phyloP scores from a whole-genome alignment of 192 early-diverging fungal species.

The Backusella tarrabulga region DNA sequence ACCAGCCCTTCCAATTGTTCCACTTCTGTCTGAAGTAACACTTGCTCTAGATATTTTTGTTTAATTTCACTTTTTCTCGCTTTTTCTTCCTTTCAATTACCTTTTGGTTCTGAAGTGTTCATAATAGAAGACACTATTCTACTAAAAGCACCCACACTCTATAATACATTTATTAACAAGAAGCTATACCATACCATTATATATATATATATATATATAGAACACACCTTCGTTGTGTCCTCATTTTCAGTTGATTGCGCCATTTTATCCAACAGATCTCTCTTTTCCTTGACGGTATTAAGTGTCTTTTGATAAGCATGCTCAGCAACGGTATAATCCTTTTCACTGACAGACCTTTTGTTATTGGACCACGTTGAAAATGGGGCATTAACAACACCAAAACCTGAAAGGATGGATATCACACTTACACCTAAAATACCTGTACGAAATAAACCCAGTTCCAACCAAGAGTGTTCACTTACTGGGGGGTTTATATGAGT shows the following conservation, averaged over 20 bases:
- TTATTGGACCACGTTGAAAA: conserved; percentile 85
- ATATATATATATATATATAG: neutral
- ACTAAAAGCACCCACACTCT: neutral
- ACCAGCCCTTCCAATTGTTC: conserved; percentile 14
- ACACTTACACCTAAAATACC: conserved; percentile 90
- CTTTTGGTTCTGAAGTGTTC: neutral
- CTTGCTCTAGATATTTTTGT: neutral
- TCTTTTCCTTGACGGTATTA: conserved; percentile 62
- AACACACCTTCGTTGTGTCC: neutral
- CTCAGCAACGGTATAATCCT: neutral
- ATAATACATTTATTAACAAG: neutral
- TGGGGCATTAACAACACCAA: conserved; percentile 91
- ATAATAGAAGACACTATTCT: neutral
- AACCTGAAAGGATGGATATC: conserved; percentile 92
- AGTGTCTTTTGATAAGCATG: conserved; percentile 64
- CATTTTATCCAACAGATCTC: neutral
- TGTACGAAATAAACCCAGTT: conserved; percentile 78
- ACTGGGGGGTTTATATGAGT: conserved; percentile 16
- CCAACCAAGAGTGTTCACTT: conserved; percentile 41
- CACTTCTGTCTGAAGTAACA: conserved; percentile 19
- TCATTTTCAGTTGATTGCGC: neutral
- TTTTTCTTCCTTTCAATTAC: neutral
- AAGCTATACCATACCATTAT: neutral
- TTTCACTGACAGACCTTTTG: conserved; percentile 29
- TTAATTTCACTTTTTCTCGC: neutral